Conservation (phyloP, 805 yeast genomes). For the Pichia sporocuriosa region DNA sequence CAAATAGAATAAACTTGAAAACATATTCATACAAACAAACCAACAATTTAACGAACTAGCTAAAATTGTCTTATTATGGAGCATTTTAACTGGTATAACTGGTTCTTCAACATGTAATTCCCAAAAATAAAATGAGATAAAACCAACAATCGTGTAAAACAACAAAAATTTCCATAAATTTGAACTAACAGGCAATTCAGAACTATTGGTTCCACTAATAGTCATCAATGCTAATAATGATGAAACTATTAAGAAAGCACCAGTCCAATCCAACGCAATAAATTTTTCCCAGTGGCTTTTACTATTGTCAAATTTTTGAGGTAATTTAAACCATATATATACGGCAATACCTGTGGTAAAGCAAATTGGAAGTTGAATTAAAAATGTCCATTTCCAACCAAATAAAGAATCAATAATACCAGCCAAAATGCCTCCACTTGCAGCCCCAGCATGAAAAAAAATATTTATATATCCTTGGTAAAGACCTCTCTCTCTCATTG, state of each 20-base stretch:
- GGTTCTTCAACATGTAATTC: conserved; percentile 40
- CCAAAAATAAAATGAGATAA: conserved; percentile 15
- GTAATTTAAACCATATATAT: conserved; percentile 32
- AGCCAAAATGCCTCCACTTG: conserved; percentile 60
- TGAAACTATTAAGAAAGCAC: conserved; percentile 51
- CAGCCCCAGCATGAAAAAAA: conserved; percentile 70
- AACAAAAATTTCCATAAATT: conserved; percentile 31
- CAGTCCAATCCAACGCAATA: conserved; percentile 42
- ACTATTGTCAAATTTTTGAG: conserved; percentile 22
- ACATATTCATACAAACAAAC: conserved; percentile 64
- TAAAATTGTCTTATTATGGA: conserved; percentile 52
- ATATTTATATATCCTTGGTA: conserved; percentile 80
- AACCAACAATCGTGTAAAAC: conserved; percentile 12
- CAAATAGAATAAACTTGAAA: conserved; percentile 56
- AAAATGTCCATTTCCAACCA: conserved; percentile 66
- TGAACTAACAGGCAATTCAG: conserved; percentile 42
- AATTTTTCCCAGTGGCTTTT: conserved; percentile 29
- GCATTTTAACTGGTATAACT: conserved; percentile 55
- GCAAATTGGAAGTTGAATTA: conserved; percentile 47
- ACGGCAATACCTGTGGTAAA: conserved; percentile 35
- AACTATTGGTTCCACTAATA: conserved; percentile 62
- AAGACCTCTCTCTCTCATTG: conserved; percentile 69
- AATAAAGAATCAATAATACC: conserved; percentile 45
- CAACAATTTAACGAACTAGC: conserved; percentile 63
- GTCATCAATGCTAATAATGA: conserved; percentile 52